These are phyloP conservation scores for Podospora conica DNA, from an alignment of 495 filamentous ascomycete species.

Conservation along the genomic window DNA sequence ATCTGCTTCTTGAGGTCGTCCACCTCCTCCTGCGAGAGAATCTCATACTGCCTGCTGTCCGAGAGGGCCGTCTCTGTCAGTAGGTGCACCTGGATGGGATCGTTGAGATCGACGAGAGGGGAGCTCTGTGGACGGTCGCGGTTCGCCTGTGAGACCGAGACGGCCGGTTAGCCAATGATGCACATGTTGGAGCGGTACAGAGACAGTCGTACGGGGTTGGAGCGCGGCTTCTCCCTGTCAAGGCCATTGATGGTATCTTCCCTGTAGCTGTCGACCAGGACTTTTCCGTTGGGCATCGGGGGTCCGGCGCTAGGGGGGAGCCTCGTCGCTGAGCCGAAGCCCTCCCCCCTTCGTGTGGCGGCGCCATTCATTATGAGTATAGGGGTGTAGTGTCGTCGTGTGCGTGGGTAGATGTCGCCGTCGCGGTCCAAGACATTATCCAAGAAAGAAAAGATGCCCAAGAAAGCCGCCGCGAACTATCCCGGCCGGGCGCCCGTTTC, in stretches of 20 bases:
- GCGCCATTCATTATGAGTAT: slow-evolving; percentile 19
- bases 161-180: neutral
- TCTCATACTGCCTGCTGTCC: slow-evolving; percentile 76
- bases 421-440: slow-evolving; percentile 21
- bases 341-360: slow-evolving; percentile 13
- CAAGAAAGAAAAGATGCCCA: slow-evolving; percentile 5
- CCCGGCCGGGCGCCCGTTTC: neutral
- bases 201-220: slow-evolving; percentile 41
- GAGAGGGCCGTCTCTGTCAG: slow-evolving; percentile 88
- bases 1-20: slow-evolving; percentile 86
- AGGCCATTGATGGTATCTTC: slow-evolving; percentile 40
- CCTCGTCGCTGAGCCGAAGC: slow-evolving; percentile 9
- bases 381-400: neutral
- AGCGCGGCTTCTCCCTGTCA: slow-evolving; percentile 38
- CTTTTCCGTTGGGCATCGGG: slow-evolving; percentile 28
- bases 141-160: slow-evolving; percentile 2
- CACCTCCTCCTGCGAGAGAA: slow-evolving; percentile 84
- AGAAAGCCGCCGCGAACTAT: slow-evolving; percentile 1
- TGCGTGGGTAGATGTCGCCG: slow-evolving; percentile 2
- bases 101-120: slow-evolving; percentile 43
- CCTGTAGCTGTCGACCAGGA: slow-evolving; percentile 43
- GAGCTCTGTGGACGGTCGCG: slow-evolving; percentile 25
- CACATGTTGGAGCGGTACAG: neutral
- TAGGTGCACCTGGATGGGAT: slow-evolving; percentile 66
- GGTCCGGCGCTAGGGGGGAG: slow-evolving; percentile 9